Evolutionary conservation across 441 rosid species (phyloP), one percentile per base, ranked within the genome.

Genomic region (Brassica hybrid): DNA sequence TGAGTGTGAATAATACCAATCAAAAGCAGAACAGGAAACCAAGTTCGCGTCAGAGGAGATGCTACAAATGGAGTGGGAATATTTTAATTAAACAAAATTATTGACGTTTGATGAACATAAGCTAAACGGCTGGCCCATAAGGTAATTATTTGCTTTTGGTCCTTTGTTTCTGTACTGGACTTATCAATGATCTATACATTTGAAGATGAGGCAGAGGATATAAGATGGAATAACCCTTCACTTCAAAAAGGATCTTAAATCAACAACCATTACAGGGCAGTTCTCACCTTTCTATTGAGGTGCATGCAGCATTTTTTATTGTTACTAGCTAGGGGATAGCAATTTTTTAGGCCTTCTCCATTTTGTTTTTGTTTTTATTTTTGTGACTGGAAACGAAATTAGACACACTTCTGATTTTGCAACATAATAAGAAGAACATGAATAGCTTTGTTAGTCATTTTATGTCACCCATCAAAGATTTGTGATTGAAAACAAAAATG

Each of bases 121-220:
- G 5, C 50, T 43, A 43, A 2, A 43, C 13, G 21, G 21, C 36
- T 32, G 36, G 38, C 38, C 38, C 38, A 34, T 34, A 34, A 34
- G 1, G 9, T 34, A 34, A 34, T 6, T 6, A 34, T 10, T 38
- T 8, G 45, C 45, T 38, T 38, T 0, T 38, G 45, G 45, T 10
- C 45, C 45, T 9, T 38, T 38, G 45, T 38, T 38, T 38, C 45
- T 10, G 12, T 0, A 21, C 0, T 21, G 2, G 23, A 21, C 23
- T 21, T 21, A 21, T 21, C 23, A 21, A 21, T 21, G 23, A 21
- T 21, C 23, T 21, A 21, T 21, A 21, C 12, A 9, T 54, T 5
- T 65, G 63, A 64, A 73, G 63, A 73, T 13, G 30, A 18, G 63
- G 11, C 63, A 73, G 14, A 50, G 11, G 52, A 64, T 32, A 19